Evolutionary conservation across 352 stramenopile species (phyloP).

Genomic region (Globisporangium polare): DNA sequence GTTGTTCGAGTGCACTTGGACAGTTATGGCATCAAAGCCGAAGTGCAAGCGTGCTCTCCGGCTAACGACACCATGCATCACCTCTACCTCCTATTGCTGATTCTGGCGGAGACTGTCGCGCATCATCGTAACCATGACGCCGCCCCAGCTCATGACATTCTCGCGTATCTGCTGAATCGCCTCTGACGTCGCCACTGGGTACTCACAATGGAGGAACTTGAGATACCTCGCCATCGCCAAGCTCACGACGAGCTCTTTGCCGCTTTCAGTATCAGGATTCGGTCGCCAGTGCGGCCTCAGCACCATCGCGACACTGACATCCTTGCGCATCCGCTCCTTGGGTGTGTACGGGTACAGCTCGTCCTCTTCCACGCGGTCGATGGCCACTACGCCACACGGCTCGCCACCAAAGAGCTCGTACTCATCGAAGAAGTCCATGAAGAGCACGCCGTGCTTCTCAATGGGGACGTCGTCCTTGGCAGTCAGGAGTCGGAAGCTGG

Average conservation of each 20-base stretch:
- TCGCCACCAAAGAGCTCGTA: not conserved
- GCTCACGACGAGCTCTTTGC: conserved; percentile 21
- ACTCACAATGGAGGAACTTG: conserved; percentile 20
- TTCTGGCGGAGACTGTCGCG: conserved; percentile 7
- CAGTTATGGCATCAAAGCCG: no score
- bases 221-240: conserved; percentile 23
- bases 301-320: not conserved
- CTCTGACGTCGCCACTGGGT: conserved; percentile 12
- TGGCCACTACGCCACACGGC: not conserved
- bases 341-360: not conserved
- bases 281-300: conserved; percentile 27
- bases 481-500: conserved; percentile 32
- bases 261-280: not conserved
- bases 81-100: no score
- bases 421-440: not conserved
- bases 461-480: conserved; percentile 21
- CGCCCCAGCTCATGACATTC: conserved; percentile 13
- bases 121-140: conserved; percentile 23
- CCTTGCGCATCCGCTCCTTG: not conserved
- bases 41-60: no score
- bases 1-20: no score
- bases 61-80: no score
- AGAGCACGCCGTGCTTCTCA: not conserved
- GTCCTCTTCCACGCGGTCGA: not conserved
- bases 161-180: conserved; percentile 19